Base-by-base conservation (phyloP, 257 asterid genomes). In the Solanum sitiens region DNA sequence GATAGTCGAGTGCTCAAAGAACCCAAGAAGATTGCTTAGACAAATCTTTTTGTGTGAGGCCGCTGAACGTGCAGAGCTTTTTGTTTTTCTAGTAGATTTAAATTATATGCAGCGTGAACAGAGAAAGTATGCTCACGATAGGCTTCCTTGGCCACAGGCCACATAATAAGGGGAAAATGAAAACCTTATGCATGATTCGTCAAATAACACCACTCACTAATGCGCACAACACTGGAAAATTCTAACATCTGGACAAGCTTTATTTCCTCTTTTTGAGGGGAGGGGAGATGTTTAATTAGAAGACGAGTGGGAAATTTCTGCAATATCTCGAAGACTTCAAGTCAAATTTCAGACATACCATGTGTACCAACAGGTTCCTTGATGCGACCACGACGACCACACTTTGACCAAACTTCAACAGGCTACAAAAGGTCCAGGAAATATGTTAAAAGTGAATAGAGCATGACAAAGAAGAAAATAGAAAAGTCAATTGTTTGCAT, bases 351-450 rank as follows among this genome's bases (percentile, higher is more conserved):
- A 76, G 33, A 77, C 91, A 71, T 94, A 97, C 99, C 99, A 71
- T 97, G 99, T 75, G 99, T 97, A 89, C 99, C 99, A 39, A 96
- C 96, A 12, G 99, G 98, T 92, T 97, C 99, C 93, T 92, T 97
- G 84, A 97, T 89, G 86, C 99, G 98, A 87, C 99, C 99, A 50
- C 99, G 98, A 18, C 97, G 96, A 42, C 99, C 99, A 67, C 94
- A 91, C 90, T 97, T 97, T 83, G 99, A 90, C 98, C 95, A 94
- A 72, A 97, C 93, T 91, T 97, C 99, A 84, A 93, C 98, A 86
- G 99, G 99, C 99, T 97, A 95, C 91, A 89, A 90, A 74, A 74
- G 70, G 72, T 39, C 27, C 71, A 82, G 77, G 45, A 13, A 65
- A 59, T 56, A 79, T 68, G 56, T 27, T 42, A 65, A 9, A 53